Evolutionary conservation across 805 yeast genomes (phyloP), one percentile per base, ranked within the genome.

Genomic region (Lachancea quebecensis): DNA sequence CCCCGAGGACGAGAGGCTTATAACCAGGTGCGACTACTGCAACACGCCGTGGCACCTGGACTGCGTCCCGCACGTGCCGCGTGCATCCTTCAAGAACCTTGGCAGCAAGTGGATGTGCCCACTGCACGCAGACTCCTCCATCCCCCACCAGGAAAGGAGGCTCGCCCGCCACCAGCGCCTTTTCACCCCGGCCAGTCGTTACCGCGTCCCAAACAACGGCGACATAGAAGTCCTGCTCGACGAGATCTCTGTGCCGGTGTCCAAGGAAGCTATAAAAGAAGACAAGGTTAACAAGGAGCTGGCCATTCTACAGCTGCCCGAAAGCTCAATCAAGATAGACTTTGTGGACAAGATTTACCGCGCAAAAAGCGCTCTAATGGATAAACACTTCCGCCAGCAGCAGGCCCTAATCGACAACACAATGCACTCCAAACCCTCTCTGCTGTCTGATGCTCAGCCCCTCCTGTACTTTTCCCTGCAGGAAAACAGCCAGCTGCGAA

Each of bases 91-190:
- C 15, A 86, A 87, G 55, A 79, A 82, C 35, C 60, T 85, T 37
- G 95, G 93, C 1, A 71, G 72, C 38, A 85, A 82, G 62, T 91
- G 96, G 98, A 81, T 78, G 67, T 93, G 96, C 64, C 98, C 96
- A 2, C 82, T 85, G 53, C 97, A 88, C 66, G 77, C 79, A 16
- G 84, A 75, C 39, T 69, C 65, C 35, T 62, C 77, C 17, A 50
- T 72, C n/a, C 71, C 71, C 28, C 53, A 41, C 18, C 37, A 50
- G 10, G 45, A 70, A 11, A 66, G 72, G 45, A 66, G 88, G 42
- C 69, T 73, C 56, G 70, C 75, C 52, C 75, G 71, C 52, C 75
- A 73, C 51, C 78, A 78, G 38, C 64, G 71, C 4, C 65, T 73
- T 18, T 59, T 80, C 7, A 85, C 82, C 46, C 82, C 85, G 3